phyloP scores from a whole-genome alignment of 2,329 filamentous ascomycete genomes.

The Trichocomaceae sp. region DNA sequence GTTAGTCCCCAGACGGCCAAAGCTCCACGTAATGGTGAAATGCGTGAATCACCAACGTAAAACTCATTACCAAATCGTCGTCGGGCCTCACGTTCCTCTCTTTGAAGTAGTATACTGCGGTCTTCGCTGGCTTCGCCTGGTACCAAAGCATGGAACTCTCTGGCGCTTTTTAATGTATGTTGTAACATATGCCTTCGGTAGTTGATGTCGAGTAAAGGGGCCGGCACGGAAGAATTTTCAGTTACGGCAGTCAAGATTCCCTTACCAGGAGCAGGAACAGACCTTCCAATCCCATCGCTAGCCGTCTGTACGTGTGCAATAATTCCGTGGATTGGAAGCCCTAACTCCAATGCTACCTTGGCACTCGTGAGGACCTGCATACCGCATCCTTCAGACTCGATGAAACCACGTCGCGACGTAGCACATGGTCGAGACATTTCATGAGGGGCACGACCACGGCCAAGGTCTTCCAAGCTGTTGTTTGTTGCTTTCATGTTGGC shows the following conservation, averaged over 20 bases:
- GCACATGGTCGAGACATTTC: slow-evolving; percentile 92
- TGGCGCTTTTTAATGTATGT: not conserved
- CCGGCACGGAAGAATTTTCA: slow-evolving; percentile 85
- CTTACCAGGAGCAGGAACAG: slow-evolving; percentile 93
- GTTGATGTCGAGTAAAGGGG: slow-evolving; percentile 82
- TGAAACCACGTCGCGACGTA: slow-evolving; percentile 94
- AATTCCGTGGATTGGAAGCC: slow-evolving; percentile 75
- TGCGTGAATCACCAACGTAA: slow-evolving; percentile 91
- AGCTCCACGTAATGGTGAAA: slow-evolving; percentile 90
- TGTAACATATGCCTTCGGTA: not conserved
- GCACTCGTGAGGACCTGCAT: slow-evolving; percentile 7
- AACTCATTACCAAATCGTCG: slow-evolving; percentile 71
- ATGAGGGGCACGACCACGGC: slow-evolving; percentile 89
- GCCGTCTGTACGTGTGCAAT: slow-evolving; percentile 89
- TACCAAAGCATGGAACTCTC: not conserved
- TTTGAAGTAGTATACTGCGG: not conserved
- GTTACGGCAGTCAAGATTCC: slow-evolving; percentile 75
- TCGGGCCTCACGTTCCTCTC: not conserved
- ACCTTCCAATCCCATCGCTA: slow-evolving; percentile 97
- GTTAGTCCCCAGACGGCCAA: slow-evolving; percentile 97
- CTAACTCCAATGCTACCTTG: slow-evolving; percentile 10
- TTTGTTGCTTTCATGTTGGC: slow-evolving; percentile 99
- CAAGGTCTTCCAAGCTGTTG: slow-evolving; percentile 93
- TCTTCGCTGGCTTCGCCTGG: not conserved
- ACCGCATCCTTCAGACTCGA: slow-evolving; percentile 97